These are phyloP conservation scores for Monilinia aucupariae DNA, from an alignment of 2,329 filamentous ascomycete genomes.

Conservation along the genomic window DNA sequence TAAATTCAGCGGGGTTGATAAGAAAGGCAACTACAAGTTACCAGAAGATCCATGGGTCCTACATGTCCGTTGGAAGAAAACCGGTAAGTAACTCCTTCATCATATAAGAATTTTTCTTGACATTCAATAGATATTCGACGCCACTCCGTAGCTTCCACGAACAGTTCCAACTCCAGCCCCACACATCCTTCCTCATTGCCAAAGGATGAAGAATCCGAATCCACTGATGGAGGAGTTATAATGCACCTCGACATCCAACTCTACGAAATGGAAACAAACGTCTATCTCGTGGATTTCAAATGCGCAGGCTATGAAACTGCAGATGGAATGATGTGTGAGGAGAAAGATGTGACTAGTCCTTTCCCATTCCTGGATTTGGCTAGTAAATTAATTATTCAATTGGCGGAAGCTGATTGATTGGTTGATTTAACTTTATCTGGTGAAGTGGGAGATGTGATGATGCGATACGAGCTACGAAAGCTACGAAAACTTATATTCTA, in stretches of 20 bases:
- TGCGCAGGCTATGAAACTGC: conserved; percentile 89
- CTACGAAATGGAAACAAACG: conserved; percentile 86
- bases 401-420: conserved; percentile 69
- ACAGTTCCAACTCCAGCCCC: conserved; percentile 32
- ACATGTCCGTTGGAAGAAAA: conserved; percentile 79
- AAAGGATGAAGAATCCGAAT: conserved; percentile 15
- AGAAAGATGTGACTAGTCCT: conserved; percentile 91
- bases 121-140: conserved; percentile 43
- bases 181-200: conserved; percentile 19
- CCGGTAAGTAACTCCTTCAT: conserved; percentile 60
- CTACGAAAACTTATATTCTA: background rate
- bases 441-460: background rate
- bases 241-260: conserved; percentile 95
- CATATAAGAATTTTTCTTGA: conserved; percentile 44
- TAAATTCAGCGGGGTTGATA: conserved; percentile 41
- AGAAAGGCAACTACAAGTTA: conserved; percentile 66
- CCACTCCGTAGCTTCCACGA: conserved; percentile 34
- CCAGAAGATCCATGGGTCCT: conserved; percentile 95
- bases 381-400: conserved; percentile 83
- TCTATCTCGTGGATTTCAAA: conserved; percentile 97
- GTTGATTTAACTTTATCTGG: background rate
- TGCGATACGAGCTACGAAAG: background rate
- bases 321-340: conserved; percentile 70
- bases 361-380: conserved; percentile 96
- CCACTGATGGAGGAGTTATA: conserved; percentile 50